phyloP scores from a whole-genome alignment of 768 basidiomycete species.

The Psilocybe cubensis region DNA sequence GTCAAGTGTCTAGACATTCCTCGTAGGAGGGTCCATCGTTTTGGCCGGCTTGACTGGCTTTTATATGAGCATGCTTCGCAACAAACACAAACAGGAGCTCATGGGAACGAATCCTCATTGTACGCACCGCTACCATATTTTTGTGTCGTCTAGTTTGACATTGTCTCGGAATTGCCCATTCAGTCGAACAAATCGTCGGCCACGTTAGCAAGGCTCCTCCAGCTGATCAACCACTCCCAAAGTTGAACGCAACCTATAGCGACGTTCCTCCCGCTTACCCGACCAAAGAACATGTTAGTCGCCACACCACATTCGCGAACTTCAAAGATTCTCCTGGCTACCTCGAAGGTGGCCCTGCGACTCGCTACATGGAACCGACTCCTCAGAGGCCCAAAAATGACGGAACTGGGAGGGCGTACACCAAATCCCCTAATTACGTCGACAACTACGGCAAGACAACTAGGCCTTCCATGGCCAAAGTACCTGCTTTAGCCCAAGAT shows the following conservation, averaged over 20 bases:
- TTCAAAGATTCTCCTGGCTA: conserved; percentile 25
- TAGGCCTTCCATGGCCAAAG: background rate
- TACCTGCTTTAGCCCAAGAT: background rate
- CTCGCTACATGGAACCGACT: conserved; percentile 28
- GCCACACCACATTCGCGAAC: conserved; percentile 29
- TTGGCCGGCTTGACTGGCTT: conserved; percentile 30
- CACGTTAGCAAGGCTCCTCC: conserved; percentile 22
- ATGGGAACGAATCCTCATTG: conserved; percentile 33
- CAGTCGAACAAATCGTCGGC: conserved; percentile 37
- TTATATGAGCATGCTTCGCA: conserved; percentile 30
- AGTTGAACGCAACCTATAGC: conserved; percentile 10
- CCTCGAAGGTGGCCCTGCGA: conserved; percentile 13
- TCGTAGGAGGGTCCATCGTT: conserved; percentile 32
- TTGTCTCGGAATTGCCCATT: background rate
- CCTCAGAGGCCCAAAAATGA: conserved; percentile 32
- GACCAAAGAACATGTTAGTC: conserved; percentile 27
- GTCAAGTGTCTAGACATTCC: conserved; percentile 24
- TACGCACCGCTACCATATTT: conserved; percentile 14
- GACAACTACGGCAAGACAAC: conserved; percentile 35
- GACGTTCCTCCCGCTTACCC: conserved; percentile 20
- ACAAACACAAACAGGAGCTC: conserved; percentile 28
- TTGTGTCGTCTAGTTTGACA: background rate
- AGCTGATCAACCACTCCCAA: conserved; percentile 15
- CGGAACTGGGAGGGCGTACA: conserved; percentile 29
- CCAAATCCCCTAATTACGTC: conserved; percentile 37